Conservation (phyloP, 495 filamentous ascomycete genomes). For the Talaromyces liani region DNA sequence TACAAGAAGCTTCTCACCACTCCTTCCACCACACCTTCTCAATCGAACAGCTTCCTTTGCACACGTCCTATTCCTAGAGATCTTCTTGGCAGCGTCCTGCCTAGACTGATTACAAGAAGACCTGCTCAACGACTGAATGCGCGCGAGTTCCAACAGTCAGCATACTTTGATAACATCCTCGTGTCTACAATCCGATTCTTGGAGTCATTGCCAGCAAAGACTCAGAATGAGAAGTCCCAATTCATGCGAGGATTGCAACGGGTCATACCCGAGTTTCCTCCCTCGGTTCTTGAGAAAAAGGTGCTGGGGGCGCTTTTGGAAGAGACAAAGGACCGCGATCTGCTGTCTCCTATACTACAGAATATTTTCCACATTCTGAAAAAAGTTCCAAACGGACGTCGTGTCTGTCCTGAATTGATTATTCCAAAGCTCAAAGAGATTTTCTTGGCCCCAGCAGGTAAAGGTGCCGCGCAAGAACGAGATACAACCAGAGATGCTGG, state of each 20-base stretch:
- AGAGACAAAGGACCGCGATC: slow-evolving; percentile 83
- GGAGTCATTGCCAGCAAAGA: slow-evolving; percentile 85
- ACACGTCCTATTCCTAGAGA: slow-evolving; percentile 73
- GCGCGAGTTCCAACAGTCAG: slow-evolving; percentile 84
- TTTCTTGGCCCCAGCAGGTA: slow-evolving; percentile 53
- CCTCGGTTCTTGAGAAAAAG: slow-evolving; percentile 89
- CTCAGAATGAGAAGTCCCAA: slow-evolving; percentile 77
- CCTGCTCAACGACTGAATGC: slow-evolving; percentile 83
- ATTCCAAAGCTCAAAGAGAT: slow-evolving; percentile 77
- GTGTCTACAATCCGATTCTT: slow-evolving; percentile 94
- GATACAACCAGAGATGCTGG: slow-evolving; percentile 83
- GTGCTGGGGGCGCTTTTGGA: slow-evolving; percentile 80
- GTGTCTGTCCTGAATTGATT: slow-evolving; percentile 74
- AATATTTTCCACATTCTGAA: slow-evolving; percentile 85
- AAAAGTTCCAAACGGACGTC: slow-evolving; percentile 63
- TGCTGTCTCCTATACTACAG: slow-evolving; percentile 74
- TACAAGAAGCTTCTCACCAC: slow-evolving; percentile 78
- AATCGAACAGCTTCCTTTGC: slow-evolving; percentile 76
- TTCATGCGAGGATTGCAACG: slow-evolving; percentile 85
- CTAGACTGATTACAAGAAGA: slow-evolving; percentile 74
- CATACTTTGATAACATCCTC: slow-evolving; percentile 93
- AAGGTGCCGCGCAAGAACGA: slow-evolving; percentile 49
- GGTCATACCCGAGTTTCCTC: slow-evolving; percentile 84
- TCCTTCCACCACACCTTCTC: slow-evolving; percentile 65
- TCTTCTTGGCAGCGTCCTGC: slow-evolving; percentile 64